Percentiles rank a stretch among this genome's conserved stretches.
phyloP scores from a whole-genome alignment of 108 stramenopile species.

The Nitzschia putrida region DNA sequence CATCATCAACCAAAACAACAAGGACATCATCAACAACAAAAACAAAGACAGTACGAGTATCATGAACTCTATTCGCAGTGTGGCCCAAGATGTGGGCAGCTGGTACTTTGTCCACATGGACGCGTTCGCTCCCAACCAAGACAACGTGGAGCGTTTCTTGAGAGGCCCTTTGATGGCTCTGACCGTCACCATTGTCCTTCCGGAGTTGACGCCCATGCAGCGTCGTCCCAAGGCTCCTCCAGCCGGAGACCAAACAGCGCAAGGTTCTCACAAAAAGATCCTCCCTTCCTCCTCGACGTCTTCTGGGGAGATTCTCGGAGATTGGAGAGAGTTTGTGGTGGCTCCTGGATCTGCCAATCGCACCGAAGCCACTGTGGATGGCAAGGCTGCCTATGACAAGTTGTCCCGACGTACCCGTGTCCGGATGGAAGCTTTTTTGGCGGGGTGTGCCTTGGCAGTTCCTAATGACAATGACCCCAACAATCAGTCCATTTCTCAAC shows the following conservation, averaged over 20 bases:
- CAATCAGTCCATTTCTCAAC: conserved; percentile 5
- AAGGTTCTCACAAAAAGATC: not conserved
- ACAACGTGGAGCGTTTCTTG: conserved; percentile 56
- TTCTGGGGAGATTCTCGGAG: not conserved
- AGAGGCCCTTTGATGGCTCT: conserved; percentile 65
- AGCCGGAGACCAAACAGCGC: conserved; percentile 6
- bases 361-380: conserved; percentile 10
- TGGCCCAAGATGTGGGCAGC: conserved; percentile 52
- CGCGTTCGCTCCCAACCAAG: conserved; percentile 53
- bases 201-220: not conserved
- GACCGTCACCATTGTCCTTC: conserved; percentile 53
- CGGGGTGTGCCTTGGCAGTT: conserved; percentile 57
- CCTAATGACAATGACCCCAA: conserved; percentile 34
- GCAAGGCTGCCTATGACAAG: conserved; percentile 30
- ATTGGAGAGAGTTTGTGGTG: conserved; percentile 41
- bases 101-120: conserved; percentile 71
- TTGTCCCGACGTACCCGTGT: conserved; percentile 59
- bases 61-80: conserved; percentile 43
- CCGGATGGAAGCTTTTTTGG: conserved; percentile 83
- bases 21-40: too few relatives aligned
- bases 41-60: not conserved
- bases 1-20: too few relatives aligned
- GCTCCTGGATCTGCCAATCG: not conserved
- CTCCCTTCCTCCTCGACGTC: not conserved
- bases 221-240: conserved; percentile 3